Evolutionary conservation across 2,329 filamentous ascomycete species (phyloP), one percentile per base, ranked within the genome.

Genomic region (Aureobasidium pullulans): DNA sequence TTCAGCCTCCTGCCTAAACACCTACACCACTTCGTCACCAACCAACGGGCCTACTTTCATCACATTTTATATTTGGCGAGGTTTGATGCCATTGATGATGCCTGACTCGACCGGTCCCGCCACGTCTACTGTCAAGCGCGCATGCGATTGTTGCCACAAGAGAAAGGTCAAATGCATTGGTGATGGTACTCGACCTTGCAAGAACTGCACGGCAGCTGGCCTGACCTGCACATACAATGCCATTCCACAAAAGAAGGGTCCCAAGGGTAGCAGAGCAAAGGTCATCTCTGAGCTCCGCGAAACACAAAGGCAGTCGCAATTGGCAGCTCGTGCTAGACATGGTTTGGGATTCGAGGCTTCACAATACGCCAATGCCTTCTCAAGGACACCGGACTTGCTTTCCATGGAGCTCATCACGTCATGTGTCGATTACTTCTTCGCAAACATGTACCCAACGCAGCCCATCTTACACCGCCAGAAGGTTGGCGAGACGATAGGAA

Each of bases 151-250:
- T 49, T 77, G 75, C 62, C 75, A 77, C 64, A 69, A 73, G 57
- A 71, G 77, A 47, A 80, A 80, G 66, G 76, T 80, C 61, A 79
- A 78, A 64, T 80, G 77, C 66, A 77, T 79, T 59, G 76, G 75
- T 56, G 76, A 79, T 66, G 75, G 75, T 61, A 73, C 74, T 34
- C 72, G 73, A 58, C 81, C 83, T 4, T 86, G 83, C 73, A 81
- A 83, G 70, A 84, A 84, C 67, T 86, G 83, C 69, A 71, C 77
- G 57, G 79, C 79, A 60, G 81, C 83, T 32, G 78, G 80, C 28
- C 76, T 86, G 62, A 77, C 74, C n/a, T 86, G 83, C 73, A 85
- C 83, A 64, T 82, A 84, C 69, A 84, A 85, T 66, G 82, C 84
- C 66, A 79, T 86, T 44, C 83, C 83, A 13, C 81, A 83, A 69